Conservation (phyloP, 176 grass and related monocot genomes). For the Avena eriantha region DNA sequence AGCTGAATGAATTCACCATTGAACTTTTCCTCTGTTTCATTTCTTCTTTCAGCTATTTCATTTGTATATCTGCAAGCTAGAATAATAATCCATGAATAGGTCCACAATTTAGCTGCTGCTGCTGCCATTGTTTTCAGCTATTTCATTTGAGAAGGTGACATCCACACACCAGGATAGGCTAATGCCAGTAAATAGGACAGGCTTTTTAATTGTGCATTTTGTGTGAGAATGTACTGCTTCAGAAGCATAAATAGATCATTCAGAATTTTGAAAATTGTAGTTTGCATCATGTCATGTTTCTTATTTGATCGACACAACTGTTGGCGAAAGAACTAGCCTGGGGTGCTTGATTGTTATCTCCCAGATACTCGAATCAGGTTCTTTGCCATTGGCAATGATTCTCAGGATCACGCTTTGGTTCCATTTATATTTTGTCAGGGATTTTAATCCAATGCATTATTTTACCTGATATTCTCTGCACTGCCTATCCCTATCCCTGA, state of each 20-base stretch:
- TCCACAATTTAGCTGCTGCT: too few relatives aligned
- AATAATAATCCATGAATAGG: background rate
- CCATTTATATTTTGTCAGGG: background rate
- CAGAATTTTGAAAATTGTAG: too few relatives aligned
- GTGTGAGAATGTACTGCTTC: background rate
- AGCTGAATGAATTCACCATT: background rate
- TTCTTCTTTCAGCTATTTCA: background rate
- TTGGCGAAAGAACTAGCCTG: too few relatives aligned
- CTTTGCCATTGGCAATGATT: background rate
- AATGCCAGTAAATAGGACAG: background rate
- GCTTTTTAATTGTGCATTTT: background rate
- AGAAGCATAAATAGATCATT: too few relatives aligned
- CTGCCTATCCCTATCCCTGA: background rate
- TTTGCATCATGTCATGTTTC: too few relatives aligned
- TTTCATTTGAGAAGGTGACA: background rate
- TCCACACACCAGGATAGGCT: too few relatives aligned
- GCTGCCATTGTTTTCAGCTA: background rate
- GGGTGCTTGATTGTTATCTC: conserved; percentile 1
- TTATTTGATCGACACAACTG: too few relatives aligned
- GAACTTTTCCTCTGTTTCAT: background rate
- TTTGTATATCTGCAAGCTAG: conserved; percentile 4
- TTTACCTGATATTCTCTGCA: background rate
- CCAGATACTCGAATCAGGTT: background rate
- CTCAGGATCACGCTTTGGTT: background rate
- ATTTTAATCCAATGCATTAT: background rate